These are phyloP conservation scores for Ophiostoma sp. DNA, from an alignment of 2,329 filamentous ascomycete genomes.

Conservation along the genomic window DNA sequence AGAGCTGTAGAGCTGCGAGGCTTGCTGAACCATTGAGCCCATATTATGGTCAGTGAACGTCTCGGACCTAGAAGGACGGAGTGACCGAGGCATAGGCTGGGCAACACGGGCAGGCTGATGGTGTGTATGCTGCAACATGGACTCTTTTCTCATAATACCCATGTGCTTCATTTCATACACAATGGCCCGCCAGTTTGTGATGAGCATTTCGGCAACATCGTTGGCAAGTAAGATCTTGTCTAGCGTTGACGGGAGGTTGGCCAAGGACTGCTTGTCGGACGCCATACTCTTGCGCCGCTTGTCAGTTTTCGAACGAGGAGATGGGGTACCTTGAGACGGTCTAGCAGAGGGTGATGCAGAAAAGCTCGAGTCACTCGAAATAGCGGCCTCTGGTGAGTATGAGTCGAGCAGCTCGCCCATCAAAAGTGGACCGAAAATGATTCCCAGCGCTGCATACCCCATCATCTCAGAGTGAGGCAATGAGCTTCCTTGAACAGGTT, in stretches of 20 bases:
- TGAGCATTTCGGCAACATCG: slow-evolving; percentile 63
- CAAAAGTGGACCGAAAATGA: slow-evolving; percentile 65
- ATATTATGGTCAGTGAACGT: slow-evolving; percentile 25
- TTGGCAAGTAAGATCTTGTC: slow-evolving; percentile 62
- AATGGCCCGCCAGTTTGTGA: slow-evolving; percentile 64
- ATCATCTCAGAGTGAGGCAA: slow-evolving; percentile 60
- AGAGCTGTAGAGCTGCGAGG: background rate
- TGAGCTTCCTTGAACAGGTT: slow-evolving; percentile 53
- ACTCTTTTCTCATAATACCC: slow-evolving; percentile 36
- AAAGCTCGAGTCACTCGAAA: slow-evolving; percentile 37
- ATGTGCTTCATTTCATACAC: slow-evolving; percentile 60
- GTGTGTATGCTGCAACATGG: slow-evolving; percentile 15
- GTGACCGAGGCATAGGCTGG: background rate
- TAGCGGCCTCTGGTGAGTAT: slow-evolving; percentile 46
- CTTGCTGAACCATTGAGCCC: slow-evolving; percentile 1
- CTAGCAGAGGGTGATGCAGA: slow-evolving; percentile 37
- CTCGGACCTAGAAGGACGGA: slow-evolving; percentile 29
- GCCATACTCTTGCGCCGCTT: slow-evolving; percentile 32
- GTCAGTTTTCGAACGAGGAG: slow-evolving; percentile 47
- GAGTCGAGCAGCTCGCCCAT: slow-evolving; percentile 57
- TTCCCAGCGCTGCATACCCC: slow-evolving; percentile 63
- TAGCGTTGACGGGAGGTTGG: slow-evolving; percentile 39
- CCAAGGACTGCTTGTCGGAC: slow-evolving; percentile 29
- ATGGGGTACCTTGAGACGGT: slow-evolving; percentile 38
- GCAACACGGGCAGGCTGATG: background rate